These are phyloP conservation scores for Gelatoporia subvermispora DNA, from an alignment of 768 basidiomycete genomes.

Conservation along the genomic window DNA sequence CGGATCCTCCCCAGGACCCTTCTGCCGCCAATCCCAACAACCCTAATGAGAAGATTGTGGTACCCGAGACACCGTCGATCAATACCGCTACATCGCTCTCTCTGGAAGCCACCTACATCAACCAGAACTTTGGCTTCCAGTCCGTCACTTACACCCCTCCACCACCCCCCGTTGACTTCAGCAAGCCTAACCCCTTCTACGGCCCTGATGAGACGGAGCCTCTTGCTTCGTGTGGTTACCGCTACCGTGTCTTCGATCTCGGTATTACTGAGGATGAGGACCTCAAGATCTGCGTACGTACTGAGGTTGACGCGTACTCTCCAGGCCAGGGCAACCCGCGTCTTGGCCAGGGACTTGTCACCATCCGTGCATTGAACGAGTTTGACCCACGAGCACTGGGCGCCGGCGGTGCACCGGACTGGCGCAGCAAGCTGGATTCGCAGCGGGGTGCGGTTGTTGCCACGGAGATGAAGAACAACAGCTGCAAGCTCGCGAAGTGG, in stretches of 20 bases:
- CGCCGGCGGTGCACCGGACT: constrained; percentile 95
- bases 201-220: constrained; percentile 90
- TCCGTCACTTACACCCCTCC: constrained; percentile 72
- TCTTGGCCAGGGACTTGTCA: constrained; percentile 75
- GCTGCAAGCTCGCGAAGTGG: constrained; percentile 96
- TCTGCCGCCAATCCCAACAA: constrained; percentile 75
- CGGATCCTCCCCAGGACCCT: constrained; percentile 87
- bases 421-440: constrained; percentile 94
- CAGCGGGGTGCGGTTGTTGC: constrained; percentile 97
- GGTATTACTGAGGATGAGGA: constrained; percentile 89
- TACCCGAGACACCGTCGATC: constrained; percentile 74
- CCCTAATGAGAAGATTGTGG: constrained; percentile 55
- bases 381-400: constrained; percentile 90
- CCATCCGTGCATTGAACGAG: constrained; percentile 94
- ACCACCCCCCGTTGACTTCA: constrained; percentile 65
- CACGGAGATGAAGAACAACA: constrained; percentile 99
- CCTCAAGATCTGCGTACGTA: constrained; percentile 85
- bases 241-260: constrained; percentile 93
- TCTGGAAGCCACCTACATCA: constrained; percentile 97
- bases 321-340: constrained; percentile 54
- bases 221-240: constrained; percentile 92
- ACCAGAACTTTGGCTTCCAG: constrained; percentile 98
- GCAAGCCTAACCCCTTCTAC: constrained; percentile 94
- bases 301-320: constrained; percentile 92
- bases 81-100: constrained; percentile 93